Percentiles rank a stretch among this genome's conserved stretches.
These are phyloP conservation scores for Beta vulgaris DNA, from an alignment of 148 eudicot species.

Conservation along the genomic window DNA sequence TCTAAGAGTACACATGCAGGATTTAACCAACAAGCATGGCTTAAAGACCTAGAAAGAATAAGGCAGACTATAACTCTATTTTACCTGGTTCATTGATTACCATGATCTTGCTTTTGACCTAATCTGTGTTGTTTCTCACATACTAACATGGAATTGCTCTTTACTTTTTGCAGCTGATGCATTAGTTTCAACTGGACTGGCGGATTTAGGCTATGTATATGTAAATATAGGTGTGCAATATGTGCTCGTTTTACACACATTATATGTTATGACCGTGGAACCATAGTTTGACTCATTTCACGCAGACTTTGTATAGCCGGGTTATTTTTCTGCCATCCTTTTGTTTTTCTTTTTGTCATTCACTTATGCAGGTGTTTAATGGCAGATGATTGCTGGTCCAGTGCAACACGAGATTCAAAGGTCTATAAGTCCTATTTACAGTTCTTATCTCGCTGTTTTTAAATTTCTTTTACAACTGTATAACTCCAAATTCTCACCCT, in stretches of 20 bases:
- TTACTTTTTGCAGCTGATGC: slow-evolving; percentile 77
- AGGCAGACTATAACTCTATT: neutral
- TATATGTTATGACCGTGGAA: neutral
- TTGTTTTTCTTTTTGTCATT: neutral
- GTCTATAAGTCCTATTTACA: slow-evolving; percentile 26
- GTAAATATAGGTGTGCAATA: slow-evolving; percentile 76
- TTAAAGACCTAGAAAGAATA: too few species aligned
- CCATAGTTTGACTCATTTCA: neutral
- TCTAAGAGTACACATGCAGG: too few species aligned
- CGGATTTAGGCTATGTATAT: slow-evolving; percentile 73
- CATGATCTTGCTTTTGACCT: neutral
- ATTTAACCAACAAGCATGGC: too few species aligned
- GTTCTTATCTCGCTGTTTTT: neutral
- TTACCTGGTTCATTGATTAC: neutral
- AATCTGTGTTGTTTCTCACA: neutral
- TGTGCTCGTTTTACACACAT: neutral
- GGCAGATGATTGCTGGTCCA: slow-evolving; percentile 97
- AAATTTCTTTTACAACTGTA: neutral
- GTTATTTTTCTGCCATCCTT: neutral
- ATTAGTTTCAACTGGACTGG: slow-evolving; percentile 79
- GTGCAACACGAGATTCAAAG: slow-evolving; percentile 37
- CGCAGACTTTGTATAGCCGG: neutral
- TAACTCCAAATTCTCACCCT: neutral
- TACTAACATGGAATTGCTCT: slow-evolving; percentile 10
- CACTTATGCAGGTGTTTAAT: slow-evolving; percentile 11